These are phyloP conservation scores for Penicillium robsamsonii DNA, from an alignment of 495 filamentous ascomycete genomes.

Conservation along the genomic window DNA sequence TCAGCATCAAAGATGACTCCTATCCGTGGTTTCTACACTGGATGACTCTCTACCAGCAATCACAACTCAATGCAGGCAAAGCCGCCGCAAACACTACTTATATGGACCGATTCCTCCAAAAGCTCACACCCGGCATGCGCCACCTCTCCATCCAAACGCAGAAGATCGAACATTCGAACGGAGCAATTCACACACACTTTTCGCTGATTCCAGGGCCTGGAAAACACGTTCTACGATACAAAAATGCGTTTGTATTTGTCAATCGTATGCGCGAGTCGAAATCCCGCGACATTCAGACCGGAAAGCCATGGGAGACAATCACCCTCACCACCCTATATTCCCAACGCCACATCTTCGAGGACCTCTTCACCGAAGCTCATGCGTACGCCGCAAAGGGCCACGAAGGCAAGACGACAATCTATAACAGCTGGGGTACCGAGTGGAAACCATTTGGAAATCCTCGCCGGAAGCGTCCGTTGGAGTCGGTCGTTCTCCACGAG, in stretches of 20 bases:
- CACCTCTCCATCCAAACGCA: slow-evolving; percentile 68
- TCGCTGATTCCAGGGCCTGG: slow-evolving; percentile 88
- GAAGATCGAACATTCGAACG: slow-evolving; percentile 57
- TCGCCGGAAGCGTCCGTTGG: slow-evolving; percentile 78
- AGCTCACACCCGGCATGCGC: slow-evolving; percentile 61
- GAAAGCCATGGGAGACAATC: slow-evolving; percentile 90
- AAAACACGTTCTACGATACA: slow-evolving; percentile 79
- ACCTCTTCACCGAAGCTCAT: slow-evolving; percentile 83
- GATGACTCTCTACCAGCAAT: slow-evolving; percentile 79
- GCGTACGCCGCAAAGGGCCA: slow-evolving; percentile 68
- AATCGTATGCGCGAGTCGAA: slow-evolving; percentile 77
- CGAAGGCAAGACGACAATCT: slow-evolving; percentile 94
- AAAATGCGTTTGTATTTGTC: slow-evolving; percentile 80
- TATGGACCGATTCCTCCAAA: slow-evolving; percentile 53
- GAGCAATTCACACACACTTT: slow-evolving; percentile 74
- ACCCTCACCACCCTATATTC: slow-evolving; percentile 89
- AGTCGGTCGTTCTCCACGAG: slow-evolving; percentile 82
- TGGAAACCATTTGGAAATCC: slow-evolving; percentile 89
- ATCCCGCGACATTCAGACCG: slow-evolving; percentile 66
- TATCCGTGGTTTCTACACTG: slow-evolving; percentile 94
- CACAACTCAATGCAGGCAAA: slow-evolving; percentile 45
- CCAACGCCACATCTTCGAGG: slow-evolving; percentile 79
- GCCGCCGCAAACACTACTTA: slow-evolving; percentile 42
- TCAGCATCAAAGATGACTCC: slow-evolving; percentile 86
- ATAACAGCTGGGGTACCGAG: slow-evolving; percentile 72